Evolutionary conservation across 768 basidiomycete genomes (phyloP), one percentile per base, ranked within the genome.

Genomic region (Chalciporus chontae): DNA sequence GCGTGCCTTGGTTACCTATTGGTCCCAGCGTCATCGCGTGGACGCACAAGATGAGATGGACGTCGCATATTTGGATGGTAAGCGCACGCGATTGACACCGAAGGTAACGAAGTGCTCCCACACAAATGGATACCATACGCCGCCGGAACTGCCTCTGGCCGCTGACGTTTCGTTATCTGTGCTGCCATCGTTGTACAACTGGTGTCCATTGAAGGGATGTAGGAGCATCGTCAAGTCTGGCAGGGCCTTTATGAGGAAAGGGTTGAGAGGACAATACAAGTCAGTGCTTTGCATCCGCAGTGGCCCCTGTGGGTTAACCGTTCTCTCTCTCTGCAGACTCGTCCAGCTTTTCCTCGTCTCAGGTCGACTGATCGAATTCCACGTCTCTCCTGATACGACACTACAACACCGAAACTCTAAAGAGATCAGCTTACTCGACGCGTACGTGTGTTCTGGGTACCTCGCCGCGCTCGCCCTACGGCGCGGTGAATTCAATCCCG

Each of bases 361-460:
- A 2, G 93, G 93, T 0, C 80, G 85, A 60, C 70, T 98, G 13
- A 73, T 91, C 19, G 77, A 77, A 52, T 97, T 82, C 69, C 77
- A 76, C 53, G 78, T 91, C 55, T 77, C 69, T n/a, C 77, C 78
- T 3, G 73, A 73, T 18, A 77, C 77, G 36, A 69, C 77, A 1
- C 63, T 92, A 40, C 81, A 90, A 55, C 73, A 74, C 24, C 74
- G 78, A 9, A 74, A 77, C 53, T 66, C 73, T 45, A 79, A 73
- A 60, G 76, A 77, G 8, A 77, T 86, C 45, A 77, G 74, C 54
- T 75, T 92, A 9, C 63, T 84, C 19, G 87, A 89, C 61, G 84
- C 84, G 8, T 92, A 94, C 67, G 77, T 94, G 24, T 85, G 79
- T 62, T 94, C 93, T n/a, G 94, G 94, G 8, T 85, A 87, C 61